Evolutionary conservation across 441 rosid species (phyloP).

Genomic region (Viola pubescens): DNA sequence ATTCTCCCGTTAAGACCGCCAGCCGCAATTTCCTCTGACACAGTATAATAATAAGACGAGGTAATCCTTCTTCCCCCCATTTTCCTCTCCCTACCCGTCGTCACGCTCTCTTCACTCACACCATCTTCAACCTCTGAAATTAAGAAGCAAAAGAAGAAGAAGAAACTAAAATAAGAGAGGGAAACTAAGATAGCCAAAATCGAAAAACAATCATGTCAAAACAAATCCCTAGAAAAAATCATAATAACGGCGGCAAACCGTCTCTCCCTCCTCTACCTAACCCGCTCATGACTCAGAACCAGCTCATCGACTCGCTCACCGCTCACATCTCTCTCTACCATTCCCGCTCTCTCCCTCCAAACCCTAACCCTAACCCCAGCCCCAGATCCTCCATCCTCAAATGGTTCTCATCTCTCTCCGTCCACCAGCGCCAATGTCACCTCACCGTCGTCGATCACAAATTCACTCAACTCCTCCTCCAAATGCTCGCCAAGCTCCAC

Average conservation of each 20-base stretch:
- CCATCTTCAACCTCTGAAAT: background rate
- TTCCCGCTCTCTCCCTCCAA: conserved; percentile 28
- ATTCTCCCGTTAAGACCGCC: no score
- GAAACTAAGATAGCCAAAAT: no score
- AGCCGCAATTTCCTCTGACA: no score
- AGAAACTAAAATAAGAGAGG: background rate
- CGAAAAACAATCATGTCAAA: conserved; percentile 21
- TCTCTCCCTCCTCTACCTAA: conserved; percentile 12
- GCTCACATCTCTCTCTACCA: conserved; percentile 88
- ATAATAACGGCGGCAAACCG: conserved; percentile 6
- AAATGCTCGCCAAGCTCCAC: conserved; percentile 63
- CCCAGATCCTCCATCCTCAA: conserved; percentile 63
- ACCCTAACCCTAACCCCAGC: conserved; percentile 25
- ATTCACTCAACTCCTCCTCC: conserved; percentile 54
- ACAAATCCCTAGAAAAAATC: conserved; percentile 19
- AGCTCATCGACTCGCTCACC: conserved; percentile 70
- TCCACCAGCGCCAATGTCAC: conserved; percentile 70
- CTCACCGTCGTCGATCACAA: conserved; percentile 59
- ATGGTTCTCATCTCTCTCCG: conserved; percentile 81
- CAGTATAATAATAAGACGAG: no score
- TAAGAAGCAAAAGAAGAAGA: background rate
- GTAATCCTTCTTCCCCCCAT: no score
- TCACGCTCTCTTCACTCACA: background rate
- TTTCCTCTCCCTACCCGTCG: background rate
- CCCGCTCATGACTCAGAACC: conserved; percentile 47